Conservation (phyloP, 1,284 basidiomycete species). For the Melampsora occidentalis region DNA sequence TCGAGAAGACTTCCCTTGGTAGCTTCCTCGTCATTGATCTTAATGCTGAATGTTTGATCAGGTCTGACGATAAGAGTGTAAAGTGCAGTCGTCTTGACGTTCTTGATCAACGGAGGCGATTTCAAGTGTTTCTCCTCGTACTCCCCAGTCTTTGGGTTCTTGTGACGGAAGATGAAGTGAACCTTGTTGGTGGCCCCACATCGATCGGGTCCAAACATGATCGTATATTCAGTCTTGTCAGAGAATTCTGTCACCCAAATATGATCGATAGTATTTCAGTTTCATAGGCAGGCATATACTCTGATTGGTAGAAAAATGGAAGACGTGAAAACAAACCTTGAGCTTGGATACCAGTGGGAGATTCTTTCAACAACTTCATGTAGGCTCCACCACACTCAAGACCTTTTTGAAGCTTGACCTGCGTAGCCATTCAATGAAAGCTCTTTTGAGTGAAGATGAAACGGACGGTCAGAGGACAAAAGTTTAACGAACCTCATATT, state of each 20-base stretch:
- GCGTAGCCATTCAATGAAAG: not conserved
- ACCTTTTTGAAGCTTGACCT: constrained; percentile 96
- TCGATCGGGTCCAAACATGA: constrained; percentile 89
- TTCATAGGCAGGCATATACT: too few species aligned
- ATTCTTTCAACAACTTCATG: constrained; percentile 78
- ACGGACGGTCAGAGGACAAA: not conserved
- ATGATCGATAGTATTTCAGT: not conserved
- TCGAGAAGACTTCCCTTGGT: constrained; percentile 80
- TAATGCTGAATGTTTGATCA: constrained; percentile 89
- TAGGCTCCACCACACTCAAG: constrained; percentile 99
- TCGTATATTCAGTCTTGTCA: constrained; percentile 78
- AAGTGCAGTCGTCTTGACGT: constrained; percentile 82
- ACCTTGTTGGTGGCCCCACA: constrained; percentile 62
- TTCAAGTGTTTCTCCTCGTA: constrained; percentile 96
- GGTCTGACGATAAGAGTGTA: constrained; percentile 83
- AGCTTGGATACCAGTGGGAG: constrained; percentile 43
- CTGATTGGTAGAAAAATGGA: too few species aligned
- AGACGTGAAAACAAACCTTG: constrained; percentile 25
- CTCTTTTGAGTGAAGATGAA: not conserved
- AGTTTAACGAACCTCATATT: constrained; percentile 68
- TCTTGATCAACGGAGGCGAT: constrained; percentile 74
- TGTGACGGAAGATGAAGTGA: constrained; percentile 97
- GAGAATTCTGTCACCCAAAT: constrained; percentile 39
- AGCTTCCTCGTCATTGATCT: constrained; percentile 81
- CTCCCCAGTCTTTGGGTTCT: constrained; percentile 83